Conservation (phyloP, 2,329 filamentous ascomycete genomes). For the Fusarium mundagurra region DNA sequence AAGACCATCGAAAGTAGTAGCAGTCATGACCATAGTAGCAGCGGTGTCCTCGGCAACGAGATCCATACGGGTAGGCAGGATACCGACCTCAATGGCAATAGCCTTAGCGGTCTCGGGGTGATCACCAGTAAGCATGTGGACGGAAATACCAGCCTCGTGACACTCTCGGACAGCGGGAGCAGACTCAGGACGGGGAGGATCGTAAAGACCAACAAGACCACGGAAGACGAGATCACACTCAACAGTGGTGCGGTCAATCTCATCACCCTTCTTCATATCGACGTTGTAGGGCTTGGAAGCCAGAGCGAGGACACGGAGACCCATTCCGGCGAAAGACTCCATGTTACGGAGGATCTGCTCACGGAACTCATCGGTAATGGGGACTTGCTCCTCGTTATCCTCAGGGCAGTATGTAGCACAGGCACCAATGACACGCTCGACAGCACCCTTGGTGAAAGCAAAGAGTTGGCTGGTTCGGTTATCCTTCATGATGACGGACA, state of each 20-base stretch:
- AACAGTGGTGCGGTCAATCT: conserved; percentile 62
- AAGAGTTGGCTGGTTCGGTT: conserved; percentile 46
- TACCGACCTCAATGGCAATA: conserved; percentile 70
- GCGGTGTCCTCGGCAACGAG: conserved; percentile 62
- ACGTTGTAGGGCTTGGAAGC: conserved; percentile 57
- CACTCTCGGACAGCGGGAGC: conserved; percentile 67
- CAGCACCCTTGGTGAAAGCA: conserved; percentile 70
- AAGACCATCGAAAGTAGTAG: conserved; percentile 70
- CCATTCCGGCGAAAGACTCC: conserved; percentile 69
- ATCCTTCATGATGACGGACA: conserved; percentile 72
- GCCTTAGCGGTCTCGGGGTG: conserved; percentile 71
- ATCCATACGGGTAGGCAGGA: conserved; percentile 61
- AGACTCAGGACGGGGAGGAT: conserved; percentile 75
- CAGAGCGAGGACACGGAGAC: conserved; percentile 73
- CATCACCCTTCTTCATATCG: conserved; percentile 52
- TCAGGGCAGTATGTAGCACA: conserved; percentile 63
- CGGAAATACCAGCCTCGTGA: conserved; percentile 70
- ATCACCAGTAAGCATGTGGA: conserved; percentile 76
- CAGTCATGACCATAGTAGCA: conserved; percentile 71
- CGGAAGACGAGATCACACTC: conserved; percentile 71
- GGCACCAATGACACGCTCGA: conserved; percentile 71
- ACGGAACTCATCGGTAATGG: conserved; percentile 62
- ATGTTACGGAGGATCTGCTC: conserved; percentile 69
- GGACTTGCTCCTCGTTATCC: conserved; percentile 46
- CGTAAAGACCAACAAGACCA: conserved; percentile 75